A percentile compares a stretch with the other conserved stretches of the same genome.
These are phyloP conservation scores for Sarocladiaceae sp. DNA, from an alignment of 2,329 filamentous ascomycete genomes.

Conservation along the genomic window DNA sequence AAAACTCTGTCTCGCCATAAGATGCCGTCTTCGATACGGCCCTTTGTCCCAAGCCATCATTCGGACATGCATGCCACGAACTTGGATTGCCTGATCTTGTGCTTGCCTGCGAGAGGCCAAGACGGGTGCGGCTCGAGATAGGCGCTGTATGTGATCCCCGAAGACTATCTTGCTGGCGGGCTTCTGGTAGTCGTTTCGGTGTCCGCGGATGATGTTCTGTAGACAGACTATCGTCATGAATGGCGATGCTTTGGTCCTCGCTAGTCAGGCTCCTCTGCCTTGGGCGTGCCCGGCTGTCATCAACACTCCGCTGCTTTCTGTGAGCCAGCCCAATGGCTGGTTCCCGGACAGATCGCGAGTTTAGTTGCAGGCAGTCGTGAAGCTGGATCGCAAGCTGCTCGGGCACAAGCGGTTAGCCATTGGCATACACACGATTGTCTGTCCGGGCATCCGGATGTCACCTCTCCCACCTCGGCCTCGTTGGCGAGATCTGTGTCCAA, in stretches of 20 bases:
- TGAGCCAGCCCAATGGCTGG: neutral
- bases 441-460: too few species aligned
- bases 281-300: neutral
- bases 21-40: neutral
- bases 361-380: neutral
- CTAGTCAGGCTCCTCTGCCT: neutral
- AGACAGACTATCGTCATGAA: neutral
- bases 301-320: neutral
- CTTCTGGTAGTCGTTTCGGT: neutral
- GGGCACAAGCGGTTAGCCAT: neutral
- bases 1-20: too few species aligned
- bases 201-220: neutral
- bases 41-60: neutral
- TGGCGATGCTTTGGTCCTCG: neutral
- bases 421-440: too few species aligned
- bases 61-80: too few species aligned
- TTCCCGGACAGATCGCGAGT: neutral
- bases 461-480: too few species aligned
- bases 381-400: neutral
- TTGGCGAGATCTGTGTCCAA: too few species aligned
- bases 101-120: neutral
- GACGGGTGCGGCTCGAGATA: neutral
- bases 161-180: neutral
- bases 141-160: neutral
- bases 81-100: constrained; percentile 20